These are phyloP conservation scores for Diaporthe batatas DNA, from an alignment of 2,329 filamentous ascomycete species.

Conservation along the genomic window DNA sequence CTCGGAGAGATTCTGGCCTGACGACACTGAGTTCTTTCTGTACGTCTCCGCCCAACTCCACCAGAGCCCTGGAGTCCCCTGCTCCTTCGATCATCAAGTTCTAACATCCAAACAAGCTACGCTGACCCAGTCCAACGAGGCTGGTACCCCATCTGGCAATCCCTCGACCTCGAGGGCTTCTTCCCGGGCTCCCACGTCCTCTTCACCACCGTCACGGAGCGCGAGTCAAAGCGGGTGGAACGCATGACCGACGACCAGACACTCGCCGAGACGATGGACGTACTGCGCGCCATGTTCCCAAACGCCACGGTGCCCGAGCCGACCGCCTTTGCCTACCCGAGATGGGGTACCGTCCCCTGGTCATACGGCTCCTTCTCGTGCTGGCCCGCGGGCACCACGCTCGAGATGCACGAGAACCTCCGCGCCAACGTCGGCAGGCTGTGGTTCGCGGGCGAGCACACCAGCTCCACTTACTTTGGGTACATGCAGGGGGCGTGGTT, in stretches of 20 bases:
- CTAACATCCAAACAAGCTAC: neutral
- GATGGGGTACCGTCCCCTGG: constrained; percentile 7
- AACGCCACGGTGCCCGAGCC: neutral
- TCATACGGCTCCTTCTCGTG: neutral
- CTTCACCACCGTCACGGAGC: constrained; percentile 5
- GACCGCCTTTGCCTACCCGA: neutral
- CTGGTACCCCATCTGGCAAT: constrained; percentile 17
- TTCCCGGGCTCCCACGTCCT: constrained; percentile 7
- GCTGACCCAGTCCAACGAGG: constrained; percentile 17
- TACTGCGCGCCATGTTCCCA: constrained; percentile 22
- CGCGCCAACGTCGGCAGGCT: constrained; percentile 11
- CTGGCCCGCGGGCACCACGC: constrained; percentile 7
- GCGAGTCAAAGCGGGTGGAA: constrained; percentile 12
- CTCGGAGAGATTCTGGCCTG: neutral
- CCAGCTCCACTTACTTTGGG: constrained; percentile 2
- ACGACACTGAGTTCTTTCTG: constrained; percentile 20
- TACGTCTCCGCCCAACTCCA: neutral
- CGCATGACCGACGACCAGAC: constrained; percentile 14
- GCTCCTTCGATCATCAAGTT: neutral
- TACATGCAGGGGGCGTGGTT: constrained; percentile 18
- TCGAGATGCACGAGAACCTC: constrained; percentile 26
- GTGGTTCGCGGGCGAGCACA: constrained; percentile 21
- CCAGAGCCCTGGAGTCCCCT: too few species aligned
- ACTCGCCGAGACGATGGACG: neutral
- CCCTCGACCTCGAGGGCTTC: constrained; percentile 14